phyloP scores from a whole-genome alignment of 768 basidiomycete genomes.

The Tylopilus sp. region DNA sequence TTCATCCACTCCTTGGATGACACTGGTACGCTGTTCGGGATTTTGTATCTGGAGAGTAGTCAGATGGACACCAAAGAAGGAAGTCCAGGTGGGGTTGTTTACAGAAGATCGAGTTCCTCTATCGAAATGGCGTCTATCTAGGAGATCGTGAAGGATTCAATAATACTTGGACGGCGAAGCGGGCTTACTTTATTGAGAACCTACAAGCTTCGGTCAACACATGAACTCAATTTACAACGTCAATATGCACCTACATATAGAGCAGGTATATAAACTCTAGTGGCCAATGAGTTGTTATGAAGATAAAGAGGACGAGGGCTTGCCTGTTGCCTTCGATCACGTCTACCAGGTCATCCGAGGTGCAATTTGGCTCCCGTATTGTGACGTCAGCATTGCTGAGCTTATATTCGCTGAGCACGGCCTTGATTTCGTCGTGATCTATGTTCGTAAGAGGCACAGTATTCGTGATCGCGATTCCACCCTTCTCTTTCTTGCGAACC shows the following conservation, averaged over 20 bases:
- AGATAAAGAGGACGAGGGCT: not conserved
- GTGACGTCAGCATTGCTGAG: slow-evolving; percentile 87
- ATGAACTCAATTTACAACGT: not conserved
- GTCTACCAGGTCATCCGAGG: slow-evolving; percentile 94
- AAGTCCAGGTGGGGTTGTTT: slow-evolving; percentile 24
- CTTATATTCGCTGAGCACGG: slow-evolving; percentile 89
- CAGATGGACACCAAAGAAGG: not conserved
- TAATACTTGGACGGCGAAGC: not conserved
- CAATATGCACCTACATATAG: slow-evolving; percentile 62
- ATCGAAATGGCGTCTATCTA: slow-evolving; percentile 98
- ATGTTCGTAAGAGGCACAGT: slow-evolving; percentile 96
- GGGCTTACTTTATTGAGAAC: slow-evolving; percentile 75
- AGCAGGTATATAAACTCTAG: slow-evolving; percentile 88
- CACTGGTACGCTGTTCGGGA: slow-evolving; percentile 92
- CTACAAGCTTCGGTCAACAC: slow-evolving; percentile 32
- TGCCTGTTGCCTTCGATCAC: slow-evolving; percentile 94
- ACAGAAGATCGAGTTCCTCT: slow-evolving; percentile 93
- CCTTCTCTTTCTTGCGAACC: slow-evolving; percentile 86
- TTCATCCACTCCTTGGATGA: slow-evolving; percentile 95
- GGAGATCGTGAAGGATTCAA: slow-evolving; percentile 2
- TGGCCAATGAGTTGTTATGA: slow-evolving; percentile 1
- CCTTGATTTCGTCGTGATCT: slow-evolving; percentile 95
- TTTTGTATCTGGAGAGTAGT: slow-evolving; percentile 64
- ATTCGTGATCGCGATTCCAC: slow-evolving; percentile 90
- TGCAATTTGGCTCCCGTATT: slow-evolving; percentile 89